These are phyloP conservation scores for Phoenix dactylifera DNA, from an alignment of 176 grass and related monocot species.

Conservation along the genomic window DNA sequence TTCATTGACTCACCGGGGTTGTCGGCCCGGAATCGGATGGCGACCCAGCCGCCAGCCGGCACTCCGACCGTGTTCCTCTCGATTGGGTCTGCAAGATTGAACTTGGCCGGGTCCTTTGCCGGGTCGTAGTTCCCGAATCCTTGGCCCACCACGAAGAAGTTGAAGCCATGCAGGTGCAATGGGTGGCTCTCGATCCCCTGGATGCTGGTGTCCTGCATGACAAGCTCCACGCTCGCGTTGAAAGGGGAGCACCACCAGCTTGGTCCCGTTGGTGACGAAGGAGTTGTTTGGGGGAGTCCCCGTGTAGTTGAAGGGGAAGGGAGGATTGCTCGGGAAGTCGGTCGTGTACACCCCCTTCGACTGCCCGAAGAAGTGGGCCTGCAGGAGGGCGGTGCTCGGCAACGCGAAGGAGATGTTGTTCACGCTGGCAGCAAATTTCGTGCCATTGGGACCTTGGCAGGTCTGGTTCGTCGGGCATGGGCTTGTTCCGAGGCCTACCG, in stretches of 20 bases:
- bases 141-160: neutral
- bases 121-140: too few species aligned
- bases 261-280: neutral
- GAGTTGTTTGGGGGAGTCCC: constrained; percentile 1
- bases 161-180: constrained; percentile 6
- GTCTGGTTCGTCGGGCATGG: constrained; percentile 2
- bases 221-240: constrained; percentile 3
- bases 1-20: neutral
- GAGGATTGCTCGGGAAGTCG: neutral
- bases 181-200: neutral
- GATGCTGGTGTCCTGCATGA: constrained; percentile 8
- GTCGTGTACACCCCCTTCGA: neutral
- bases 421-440: neutral
- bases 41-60: constrained; percentile 1
- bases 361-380: constrained; percentile 2
- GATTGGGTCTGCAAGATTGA: neutral
- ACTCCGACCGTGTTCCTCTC: constrained; percentile 5
- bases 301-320: constrained; percentile 9
- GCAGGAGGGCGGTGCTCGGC: neutral
- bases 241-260: neutral
- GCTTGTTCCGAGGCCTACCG: neutral
- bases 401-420: constrained; percentile 7
- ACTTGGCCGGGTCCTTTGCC: neutral
- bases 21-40: constrained; percentile 4
- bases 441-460: constrained; percentile 4